Evolutionary conservation across 2,329 filamentous ascomycete species (phyloP), one percentile per base, ranked within the genome.

Genomic region (Septoria linicola): DNA sequence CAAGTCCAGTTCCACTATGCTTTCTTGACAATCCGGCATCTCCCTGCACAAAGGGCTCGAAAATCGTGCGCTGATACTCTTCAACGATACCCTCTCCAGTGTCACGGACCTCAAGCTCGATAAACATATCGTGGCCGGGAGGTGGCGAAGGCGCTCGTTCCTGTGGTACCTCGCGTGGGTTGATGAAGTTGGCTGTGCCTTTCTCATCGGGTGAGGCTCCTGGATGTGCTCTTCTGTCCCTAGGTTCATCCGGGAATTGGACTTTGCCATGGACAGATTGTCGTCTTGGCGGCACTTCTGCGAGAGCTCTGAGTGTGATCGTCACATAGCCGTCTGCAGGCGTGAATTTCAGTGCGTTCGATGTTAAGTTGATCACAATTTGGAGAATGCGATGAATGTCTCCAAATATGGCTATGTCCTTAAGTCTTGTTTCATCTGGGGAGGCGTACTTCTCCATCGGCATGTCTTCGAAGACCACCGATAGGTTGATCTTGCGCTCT

Each of bases 31-130:
- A 72, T 1, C 89, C 88, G 1, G 93, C 74, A 65, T 96, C 90
- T 14, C 87, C 91, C 69, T 96, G 91, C 0, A 96, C 88, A 64
- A 96, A 96, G 0, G 91, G 91, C 68, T 96, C 90, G 66, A 96
- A 96, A 10, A 96, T 89, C 58, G 85, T 84, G 48, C 87, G 77
- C 61, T 90, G 89, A 69, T 95, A 81, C 56, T 85, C 75, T 4
- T 83, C 80, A 0, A 89, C 82, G 51, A 96, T 95, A 21, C 91
- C 91, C 0, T 89, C 89, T 0, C 91, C 91, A 0, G 85, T 92
- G 60, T 96, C 91, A 66, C 89, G 80, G 1, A 96, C 89, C 66
- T 95, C 87, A 54, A 96, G 95, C 64, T 95, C 87, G 60, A 95
- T 95, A 5, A 83, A 67, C 44, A 88, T 80, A 13, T 81, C 79